phyloP scores from a whole-genome alignment of 1,139 yeast genomes.

The Debaryomycetaceae sp. region DNA sequence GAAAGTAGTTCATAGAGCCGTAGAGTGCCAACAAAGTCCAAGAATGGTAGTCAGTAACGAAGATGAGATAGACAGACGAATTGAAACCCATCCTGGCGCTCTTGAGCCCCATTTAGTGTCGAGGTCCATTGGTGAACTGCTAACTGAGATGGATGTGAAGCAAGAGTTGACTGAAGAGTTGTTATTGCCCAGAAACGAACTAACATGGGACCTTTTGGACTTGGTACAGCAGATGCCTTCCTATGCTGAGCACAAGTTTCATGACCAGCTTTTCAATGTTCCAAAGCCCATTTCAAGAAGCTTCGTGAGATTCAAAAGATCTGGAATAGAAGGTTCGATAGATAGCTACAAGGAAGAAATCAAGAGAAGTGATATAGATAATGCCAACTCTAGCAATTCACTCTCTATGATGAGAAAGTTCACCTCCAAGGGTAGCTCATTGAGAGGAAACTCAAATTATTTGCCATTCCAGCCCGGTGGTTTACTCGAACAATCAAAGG shows the following conservation, averaged over 20 bases:
- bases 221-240: constrained; percentile 46
- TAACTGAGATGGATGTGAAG: constrained; percentile 2
- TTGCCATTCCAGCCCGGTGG: constrained; percentile 97
- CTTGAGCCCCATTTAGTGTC: neutral
- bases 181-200: constrained; percentile 46
- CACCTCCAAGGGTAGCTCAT: constrained; percentile 56
- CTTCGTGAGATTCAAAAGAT: constrained; percentile 57
- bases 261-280: constrained; percentile 41
- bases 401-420: constrained; percentile 69
- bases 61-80: neutral
- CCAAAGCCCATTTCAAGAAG: constrained; percentile 59
- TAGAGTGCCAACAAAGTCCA: neutral
- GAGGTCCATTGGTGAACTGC: neutral
- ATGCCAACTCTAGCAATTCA: constrained; percentile 63
- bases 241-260: constrained; percentile 26
- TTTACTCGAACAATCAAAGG: constrained; percentile 34
- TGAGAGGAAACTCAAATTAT: constrained; percentile 69
- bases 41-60: neutral
- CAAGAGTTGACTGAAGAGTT: constrained; percentile 18
- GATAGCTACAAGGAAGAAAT: constrained; percentile 58
- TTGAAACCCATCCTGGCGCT: neutral
- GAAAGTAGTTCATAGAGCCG: neutral
- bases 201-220: constrained; percentile 60
- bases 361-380: constrained; percentile 49
- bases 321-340: constrained; percentile 73